Percentiles rank a stretch among this genome's conserved stretches.
Conservation (phyloP, 1,139 yeast genomes). For the Candida sp. region DNA sequence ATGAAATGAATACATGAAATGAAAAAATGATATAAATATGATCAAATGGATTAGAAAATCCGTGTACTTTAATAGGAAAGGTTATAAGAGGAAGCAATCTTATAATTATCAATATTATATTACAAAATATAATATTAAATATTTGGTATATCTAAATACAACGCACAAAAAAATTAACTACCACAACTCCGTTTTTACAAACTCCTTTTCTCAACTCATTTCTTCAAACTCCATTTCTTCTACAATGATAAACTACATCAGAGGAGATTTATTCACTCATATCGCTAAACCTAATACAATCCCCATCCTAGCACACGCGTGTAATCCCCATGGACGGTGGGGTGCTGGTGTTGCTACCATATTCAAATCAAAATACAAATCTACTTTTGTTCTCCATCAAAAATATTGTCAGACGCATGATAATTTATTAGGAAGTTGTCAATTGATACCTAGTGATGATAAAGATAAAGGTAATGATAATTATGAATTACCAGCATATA, state of each 20-base stretch:
- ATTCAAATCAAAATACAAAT: constrained; percentile 49
- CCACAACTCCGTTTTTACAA: no score
- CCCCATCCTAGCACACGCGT: constrained; percentile 64
- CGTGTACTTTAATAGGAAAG: no score
- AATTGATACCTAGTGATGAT: constrained; percentile 36
- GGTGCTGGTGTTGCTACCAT: constrained; percentile 76
- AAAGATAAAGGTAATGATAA: constrained; percentile 24
- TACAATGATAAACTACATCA: constrained; percentile 41
- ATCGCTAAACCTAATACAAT: constrained; percentile 14
- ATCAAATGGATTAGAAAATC: no score
- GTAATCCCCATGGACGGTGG: constrained; percentile 80
- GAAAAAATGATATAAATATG: no score
- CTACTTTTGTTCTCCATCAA: constrained; percentile 44
- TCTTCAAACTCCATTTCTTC: no score
- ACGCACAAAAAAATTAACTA: no score
- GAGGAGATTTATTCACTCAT: constrained; percentile 58
- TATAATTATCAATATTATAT: no score
- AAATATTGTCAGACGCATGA: constrained; percentile 40
- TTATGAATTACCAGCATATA: constrained; percentile 17
- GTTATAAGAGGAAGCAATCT: no score
- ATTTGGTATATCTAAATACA: no score
- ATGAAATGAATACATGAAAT: no score
- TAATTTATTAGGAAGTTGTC: constrained; percentile 51
- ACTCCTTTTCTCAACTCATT: no score
- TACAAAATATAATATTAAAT: no score